Percentiles rank a stretch among this genome's conserved stretches.
Conservation (phyloP, 108 stramenopile species). For the Nitzschia putrida region DNA sequence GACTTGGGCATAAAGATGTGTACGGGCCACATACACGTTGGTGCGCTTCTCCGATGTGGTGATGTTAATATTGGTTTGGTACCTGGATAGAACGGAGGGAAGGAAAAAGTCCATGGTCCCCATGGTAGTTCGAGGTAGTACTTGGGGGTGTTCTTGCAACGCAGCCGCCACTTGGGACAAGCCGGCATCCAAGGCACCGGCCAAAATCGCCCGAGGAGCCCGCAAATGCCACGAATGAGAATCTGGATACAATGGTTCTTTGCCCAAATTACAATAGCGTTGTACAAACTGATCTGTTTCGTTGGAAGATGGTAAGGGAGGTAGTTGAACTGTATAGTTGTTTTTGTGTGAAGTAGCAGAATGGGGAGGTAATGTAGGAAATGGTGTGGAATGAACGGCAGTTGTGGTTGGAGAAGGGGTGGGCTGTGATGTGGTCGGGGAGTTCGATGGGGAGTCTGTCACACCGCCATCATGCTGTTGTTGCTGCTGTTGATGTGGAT, state of each 20-base stretch:
- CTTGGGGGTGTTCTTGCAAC: conserved; percentile 31
- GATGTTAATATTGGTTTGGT: neutral
- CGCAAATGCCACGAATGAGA: conserved; percentile 26
- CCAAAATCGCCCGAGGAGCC: conserved; percentile 34
- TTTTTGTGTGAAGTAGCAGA: neutral
- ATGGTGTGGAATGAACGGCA: too few species aligned
- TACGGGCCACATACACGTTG: conserved; percentile 35
- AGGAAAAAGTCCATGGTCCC: conserved; percentile 22
- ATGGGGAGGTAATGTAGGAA: neutral
- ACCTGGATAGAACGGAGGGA: conserved; percentile 22
- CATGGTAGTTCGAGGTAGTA: neutral
- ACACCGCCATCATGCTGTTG: neutral
- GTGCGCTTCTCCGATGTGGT: neutral
- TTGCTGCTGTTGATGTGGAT: too few species aligned
- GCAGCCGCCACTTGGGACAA: conserved; percentile 9
- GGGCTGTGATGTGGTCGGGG: neutral
- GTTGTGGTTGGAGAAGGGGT: neutral
- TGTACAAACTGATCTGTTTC: conserved; percentile 14
- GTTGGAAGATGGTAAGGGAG: neutral
- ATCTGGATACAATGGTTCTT: conserved; percentile 30
- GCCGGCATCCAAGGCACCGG: conserved; percentile 31
- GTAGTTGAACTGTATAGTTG: neutral
- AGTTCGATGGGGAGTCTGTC: neutral
- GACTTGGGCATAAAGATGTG: conserved; percentile 37
- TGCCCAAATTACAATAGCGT: conserved; percentile 23